A percentile compares a stretch with the other conserved stretches of the same genome.
These are phyloP conservation scores for Rhipidocladum racemiflorum DNA, from an alignment of 176 grass and related monocot species.

Conservation along the genomic window DNA sequence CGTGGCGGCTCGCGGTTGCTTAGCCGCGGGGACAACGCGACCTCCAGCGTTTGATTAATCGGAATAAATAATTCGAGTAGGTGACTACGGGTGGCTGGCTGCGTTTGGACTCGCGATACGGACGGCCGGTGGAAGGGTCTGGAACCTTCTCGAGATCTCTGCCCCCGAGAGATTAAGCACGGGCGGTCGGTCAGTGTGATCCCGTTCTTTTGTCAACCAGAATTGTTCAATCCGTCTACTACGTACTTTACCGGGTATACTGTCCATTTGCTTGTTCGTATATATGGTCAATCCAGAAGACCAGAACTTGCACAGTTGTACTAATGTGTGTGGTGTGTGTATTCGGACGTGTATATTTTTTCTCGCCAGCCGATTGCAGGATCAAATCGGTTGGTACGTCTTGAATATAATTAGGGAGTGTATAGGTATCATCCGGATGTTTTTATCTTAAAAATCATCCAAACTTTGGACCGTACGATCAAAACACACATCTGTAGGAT, in stretches of 20 bases:
- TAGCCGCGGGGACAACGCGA: constrained; percentile 21
- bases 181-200: neutral
- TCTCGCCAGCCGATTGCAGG: too few species aligned
- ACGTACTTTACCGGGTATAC: neutral
- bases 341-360: too few species aligned
- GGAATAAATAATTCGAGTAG: neutral
- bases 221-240: neutral
- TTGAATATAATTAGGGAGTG: too few species aligned
- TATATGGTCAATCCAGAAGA: neutral
- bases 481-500: too few species aligned
- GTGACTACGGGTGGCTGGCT: too few species aligned
- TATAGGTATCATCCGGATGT: too few species aligned
- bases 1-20: constrained; percentile 34
- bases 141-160: neutral
- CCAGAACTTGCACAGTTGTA: neutral
- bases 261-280: too few species aligned
- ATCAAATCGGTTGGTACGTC: too few species aligned
- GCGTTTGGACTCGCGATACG: neutral
- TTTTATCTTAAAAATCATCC: too few species aligned
- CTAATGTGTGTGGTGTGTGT: too few species aligned
- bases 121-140: neutral
- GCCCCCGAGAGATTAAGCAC: neutral
- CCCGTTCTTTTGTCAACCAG: neutral
- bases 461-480: too few species aligned
- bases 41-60: neutral